Evolutionary conservation across 2,329 filamentous ascomycete species (phyloP), one percentile per base, ranked within the genome.

Genomic region (Hirsutella rhossiliensis): DNA sequence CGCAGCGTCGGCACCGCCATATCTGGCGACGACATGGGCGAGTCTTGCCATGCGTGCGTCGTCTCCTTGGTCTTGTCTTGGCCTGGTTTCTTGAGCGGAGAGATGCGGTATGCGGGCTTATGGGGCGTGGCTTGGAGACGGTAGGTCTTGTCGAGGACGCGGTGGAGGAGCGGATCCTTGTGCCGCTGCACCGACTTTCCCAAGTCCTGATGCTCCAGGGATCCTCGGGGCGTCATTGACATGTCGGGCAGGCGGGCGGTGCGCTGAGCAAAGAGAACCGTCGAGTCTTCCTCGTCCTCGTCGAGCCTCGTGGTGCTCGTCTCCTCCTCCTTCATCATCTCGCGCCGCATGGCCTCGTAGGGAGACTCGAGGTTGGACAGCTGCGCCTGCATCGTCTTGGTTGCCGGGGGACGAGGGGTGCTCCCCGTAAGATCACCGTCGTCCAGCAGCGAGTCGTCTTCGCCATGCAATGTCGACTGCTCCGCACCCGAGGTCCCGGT

Each of bases 111-210:
- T 3, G 62, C 52, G 4, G 60, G 57, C 55, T 80, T 82, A 52
- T 92, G 81, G 0, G 92, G 92, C 11, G 92, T 98, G 6, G 90
- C 87, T 62, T 94, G 87, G 20, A 98, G 74, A 29, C 90, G 86
- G 67, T 94, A 98, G 46, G 85, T 96, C 65, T 94, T 96, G 69
- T 97, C 89, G 5, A 94, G 77, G n/a, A 97, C 73, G 46, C 84
- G 85, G 61, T 97, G 90, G 36, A 98, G 74, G 9, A 97, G 71
- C 3, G 86, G 85, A 57, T 96, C 87, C 47, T 79, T 76, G 54
- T 69, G 55, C 19, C 56, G 54, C 42, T 62, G 59, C 5, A 48
- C 52, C 8, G 62, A 62, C 40, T 61, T 57, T 18, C 70, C 57
- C 48, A 58, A 48, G 43, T 50, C 59, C 29, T 51, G 49, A 32